These are phyloP conservation scores for Globisporangium splendens DNA, from an alignment of 352 stramenopile genomes.

Conservation along the genomic window DNA sequence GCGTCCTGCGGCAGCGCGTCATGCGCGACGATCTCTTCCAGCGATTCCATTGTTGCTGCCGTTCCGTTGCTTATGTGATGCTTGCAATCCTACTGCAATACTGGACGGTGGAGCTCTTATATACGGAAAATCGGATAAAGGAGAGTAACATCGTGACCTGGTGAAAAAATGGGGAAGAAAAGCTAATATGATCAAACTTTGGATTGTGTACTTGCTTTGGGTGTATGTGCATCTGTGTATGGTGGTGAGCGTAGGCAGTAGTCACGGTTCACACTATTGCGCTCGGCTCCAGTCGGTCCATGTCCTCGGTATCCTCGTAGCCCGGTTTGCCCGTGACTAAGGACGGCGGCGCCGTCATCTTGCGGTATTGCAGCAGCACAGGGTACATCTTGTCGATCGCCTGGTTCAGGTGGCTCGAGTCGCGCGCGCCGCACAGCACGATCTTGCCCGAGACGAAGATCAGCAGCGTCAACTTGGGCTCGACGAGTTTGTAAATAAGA, in stretches of 20 bases:
- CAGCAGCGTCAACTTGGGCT: slow-evolving; percentile 97
- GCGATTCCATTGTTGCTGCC: slow-evolving; percentile 8
- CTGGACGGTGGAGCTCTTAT: no score
- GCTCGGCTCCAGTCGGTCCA: slow-evolving; percentile 60
- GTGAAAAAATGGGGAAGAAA: no score
- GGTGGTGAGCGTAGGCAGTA: background rate
- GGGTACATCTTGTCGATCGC: slow-evolving; percentile 56
- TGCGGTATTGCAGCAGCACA: slow-evolving; percentile 52
- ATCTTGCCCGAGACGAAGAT: slow-evolving; percentile 99
- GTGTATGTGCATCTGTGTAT: background rate
- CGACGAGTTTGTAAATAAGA: slow-evolving; percentile 97
- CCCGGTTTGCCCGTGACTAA: slow-evolving; percentile 65
- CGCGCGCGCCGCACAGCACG: slow-evolving; percentile 91
- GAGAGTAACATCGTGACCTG: no score
- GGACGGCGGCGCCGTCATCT: slow-evolving; percentile 72
- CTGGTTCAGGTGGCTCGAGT: slow-evolving; percentile 42
- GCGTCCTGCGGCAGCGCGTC: slow-evolving; percentile 19
- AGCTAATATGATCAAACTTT: background rate
- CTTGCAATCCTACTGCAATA: no score
- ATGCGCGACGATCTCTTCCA: slow-evolving; percentile 42
- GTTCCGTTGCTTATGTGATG: background rate
- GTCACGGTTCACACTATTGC: slow-evolving; percentile 34
- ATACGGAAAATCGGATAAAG: no score
- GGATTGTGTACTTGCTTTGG: background rate
- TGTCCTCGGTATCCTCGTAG: slow-evolving; percentile 63